These are phyloP conservation scores for Tolypocladium guangdongense DNA, from an alignment of 2,329 filamentous ascomycete genomes.

Conservation along the genomic window DNA sequence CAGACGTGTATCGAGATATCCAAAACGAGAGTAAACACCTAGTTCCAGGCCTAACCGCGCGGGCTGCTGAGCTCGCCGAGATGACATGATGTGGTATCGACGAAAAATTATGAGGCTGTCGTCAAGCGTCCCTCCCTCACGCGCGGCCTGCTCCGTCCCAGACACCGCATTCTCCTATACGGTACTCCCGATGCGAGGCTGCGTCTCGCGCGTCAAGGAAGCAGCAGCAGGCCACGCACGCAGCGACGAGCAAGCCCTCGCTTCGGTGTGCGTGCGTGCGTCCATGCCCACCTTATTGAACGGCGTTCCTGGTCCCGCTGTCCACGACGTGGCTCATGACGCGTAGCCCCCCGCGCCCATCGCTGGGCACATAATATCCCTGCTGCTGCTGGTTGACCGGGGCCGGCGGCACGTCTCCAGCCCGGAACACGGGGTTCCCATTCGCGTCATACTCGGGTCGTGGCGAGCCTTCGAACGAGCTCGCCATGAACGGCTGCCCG, in stretches of 20 bases:
- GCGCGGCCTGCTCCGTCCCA: background rate
- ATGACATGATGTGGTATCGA: background rate
- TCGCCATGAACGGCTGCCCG: slow-evolving; percentile 20
- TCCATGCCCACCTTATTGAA: background rate
- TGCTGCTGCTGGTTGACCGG: slow-evolving; percentile 18
- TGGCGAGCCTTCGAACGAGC: slow-evolving; percentile 22
- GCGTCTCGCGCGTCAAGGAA: background rate
- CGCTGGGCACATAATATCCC: slow-evolving; percentile 22
- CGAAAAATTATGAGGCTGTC: background rate
- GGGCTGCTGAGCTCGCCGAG: background rate
- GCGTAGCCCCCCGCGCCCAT: slow-evolving; percentile 19
- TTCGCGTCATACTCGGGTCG: slow-evolving; percentile 21
- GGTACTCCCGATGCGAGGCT: background rate
- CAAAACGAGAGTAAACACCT: background rate
- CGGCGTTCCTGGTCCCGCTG: slow-evolving; percentile 13
- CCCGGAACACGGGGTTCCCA: slow-evolving; percentile 21
- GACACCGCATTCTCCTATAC: background rate
- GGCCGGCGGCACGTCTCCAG: slow-evolving; percentile 17
- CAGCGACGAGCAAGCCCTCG: background rate
- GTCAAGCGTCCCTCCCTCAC: background rate
- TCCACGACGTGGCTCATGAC: slow-evolving; percentile 19
- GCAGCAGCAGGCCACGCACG: background rate
- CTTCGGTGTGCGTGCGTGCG: background rate
- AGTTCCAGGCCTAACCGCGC: background rate
- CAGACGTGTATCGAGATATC: background rate